Evolutionary conservation across 495 filamentous ascomycete species (phyloP).

Genomic region (Jackrogersella minutella): DNA sequence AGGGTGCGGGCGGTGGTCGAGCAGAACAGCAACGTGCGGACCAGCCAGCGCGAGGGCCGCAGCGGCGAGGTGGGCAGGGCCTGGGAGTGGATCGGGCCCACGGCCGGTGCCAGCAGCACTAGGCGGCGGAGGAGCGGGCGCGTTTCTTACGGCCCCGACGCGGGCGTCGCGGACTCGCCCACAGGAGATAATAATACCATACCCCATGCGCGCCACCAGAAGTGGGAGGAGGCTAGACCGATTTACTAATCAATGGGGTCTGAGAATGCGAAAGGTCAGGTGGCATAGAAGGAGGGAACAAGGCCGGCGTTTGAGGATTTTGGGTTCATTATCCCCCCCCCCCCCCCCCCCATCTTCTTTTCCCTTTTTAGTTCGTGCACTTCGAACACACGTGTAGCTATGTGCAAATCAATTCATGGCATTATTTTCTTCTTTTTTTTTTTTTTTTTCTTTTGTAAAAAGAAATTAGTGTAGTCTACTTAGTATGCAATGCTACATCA

Average conservation of each 20-base stretch:
- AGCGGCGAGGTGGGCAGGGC: slow-evolving; percentile 86
- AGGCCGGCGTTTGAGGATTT: slow-evolving; percentile 27
- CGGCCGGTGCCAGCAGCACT: slow-evolving; percentile 53
- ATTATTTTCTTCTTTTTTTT: too few species aligned
- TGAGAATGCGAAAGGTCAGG: background rate
- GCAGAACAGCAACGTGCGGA: slow-evolving; percentile 89
- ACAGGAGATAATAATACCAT: slow-evolving; percentile 7
- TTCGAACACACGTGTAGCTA: slow-evolving; percentile 4
- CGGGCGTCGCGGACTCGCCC: slow-evolving; percentile 37
- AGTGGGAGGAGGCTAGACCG: slow-evolving; percentile 60
- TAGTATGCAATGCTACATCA: background rate
- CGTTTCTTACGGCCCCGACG: slow-evolving; percentile 55
- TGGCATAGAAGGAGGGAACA: background rate
- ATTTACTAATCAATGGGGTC: slow-evolving; percentile 39
- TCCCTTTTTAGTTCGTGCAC: too few species aligned
- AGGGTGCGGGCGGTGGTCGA: slow-evolving; percentile 85
- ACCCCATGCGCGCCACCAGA: slow-evolving; percentile 45
- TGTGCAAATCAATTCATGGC: background rate
- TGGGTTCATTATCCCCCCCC: background rate
- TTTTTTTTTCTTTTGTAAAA: slow-evolving; percentile 15
- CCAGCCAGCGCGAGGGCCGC: slow-evolving; percentile 79
- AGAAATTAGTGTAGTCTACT: slow-evolving; percentile 1
- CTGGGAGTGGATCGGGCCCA: slow-evolving; percentile 95
- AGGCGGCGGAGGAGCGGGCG: slow-evolving; percentile 60
- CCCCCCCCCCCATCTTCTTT: too few species aligned